These are phyloP conservation scores for Suhomyces chickasaworum DNA, from an alignment of 1,139 yeast genomes.

Conservation along the genomic window DNA sequence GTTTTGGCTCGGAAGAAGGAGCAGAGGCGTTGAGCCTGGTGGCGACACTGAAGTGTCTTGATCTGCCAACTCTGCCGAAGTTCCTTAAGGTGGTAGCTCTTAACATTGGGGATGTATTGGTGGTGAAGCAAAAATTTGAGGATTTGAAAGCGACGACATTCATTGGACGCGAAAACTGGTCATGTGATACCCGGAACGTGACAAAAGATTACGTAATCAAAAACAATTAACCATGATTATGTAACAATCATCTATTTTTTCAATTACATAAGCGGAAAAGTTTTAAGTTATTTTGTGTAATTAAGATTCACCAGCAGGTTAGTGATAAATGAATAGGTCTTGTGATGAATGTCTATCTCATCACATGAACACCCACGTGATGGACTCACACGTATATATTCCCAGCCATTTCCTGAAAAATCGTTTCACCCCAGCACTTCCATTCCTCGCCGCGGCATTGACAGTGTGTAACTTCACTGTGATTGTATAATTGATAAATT, in stretches of 20 bases:
- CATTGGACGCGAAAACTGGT: constrained; percentile 20
- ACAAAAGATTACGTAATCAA: neutral
- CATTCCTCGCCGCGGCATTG: neutral
- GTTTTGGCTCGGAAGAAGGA: constrained; percentile 24
- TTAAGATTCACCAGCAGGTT: no score
- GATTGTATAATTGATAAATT: neutral
- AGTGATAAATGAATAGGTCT: no score
- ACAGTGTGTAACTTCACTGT: constrained; percentile 2
- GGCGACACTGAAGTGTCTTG: constrained; percentile 19
- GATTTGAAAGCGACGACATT: constrained; percentile 22
- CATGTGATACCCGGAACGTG: constrained; percentile 10
- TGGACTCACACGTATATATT: neutral
- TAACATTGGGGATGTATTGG: constrained; percentile 20
- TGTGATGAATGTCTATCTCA: neutral
- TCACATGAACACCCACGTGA: constrained; percentile 1
- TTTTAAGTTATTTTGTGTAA: no score
- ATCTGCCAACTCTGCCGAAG: constrained; percentile 11
- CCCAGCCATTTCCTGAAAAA: constrained; percentile 2
- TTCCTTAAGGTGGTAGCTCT: constrained; percentile 23
- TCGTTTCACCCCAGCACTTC: constrained; percentile 3
- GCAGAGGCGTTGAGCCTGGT: constrained; percentile 23
- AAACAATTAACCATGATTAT: no score
- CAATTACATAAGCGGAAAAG: neutral
- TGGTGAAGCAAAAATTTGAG: constrained; percentile 7
- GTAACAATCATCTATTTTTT: no score